Conservation (phyloP, 2,329 filamentous ascomycete species). For the Didymella arachidicola region DNA sequence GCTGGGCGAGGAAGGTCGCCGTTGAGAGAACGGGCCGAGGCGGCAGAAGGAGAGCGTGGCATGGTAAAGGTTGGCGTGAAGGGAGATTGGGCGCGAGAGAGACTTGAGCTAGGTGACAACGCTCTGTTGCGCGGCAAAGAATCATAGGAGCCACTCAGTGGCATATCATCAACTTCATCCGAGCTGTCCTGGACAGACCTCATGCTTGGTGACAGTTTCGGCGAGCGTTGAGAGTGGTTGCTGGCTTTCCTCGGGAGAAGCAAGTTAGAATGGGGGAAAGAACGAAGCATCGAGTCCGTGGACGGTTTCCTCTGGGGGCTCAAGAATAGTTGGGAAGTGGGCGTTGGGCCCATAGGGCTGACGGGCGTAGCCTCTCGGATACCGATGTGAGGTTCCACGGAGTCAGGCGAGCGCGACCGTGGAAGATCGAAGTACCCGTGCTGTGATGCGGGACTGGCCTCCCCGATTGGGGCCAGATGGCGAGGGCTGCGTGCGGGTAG, state of each 20-base stretch:
- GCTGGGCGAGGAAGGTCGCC: constrained; percentile 72
- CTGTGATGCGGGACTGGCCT: constrained; percentile 37
- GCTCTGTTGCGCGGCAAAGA: constrained; percentile 72
- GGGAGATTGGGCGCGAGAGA: constrained; percentile 68
- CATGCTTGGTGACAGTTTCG: constrained; percentile 54
- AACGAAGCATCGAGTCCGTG: constrained; percentile 43
- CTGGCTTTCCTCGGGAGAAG: constrained; percentile 53
- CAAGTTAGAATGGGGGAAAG: constrained; percentile 42
- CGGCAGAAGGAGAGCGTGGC: constrained; percentile 81
- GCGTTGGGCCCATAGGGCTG: constrained; percentile 46
- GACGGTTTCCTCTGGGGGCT: constrained; percentile 51
- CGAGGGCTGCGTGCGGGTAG: constrained; percentile 43
- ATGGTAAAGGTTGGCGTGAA: constrained; percentile 67
- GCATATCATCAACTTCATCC: constrained; percentile 74
- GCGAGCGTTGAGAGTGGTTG: constrained; percentile 43
- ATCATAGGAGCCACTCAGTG: constrained; percentile 66
- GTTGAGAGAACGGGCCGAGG: constrained; percentile 77
- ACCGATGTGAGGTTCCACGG: constrained; percentile 52
- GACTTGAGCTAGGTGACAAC: constrained; percentile 73
- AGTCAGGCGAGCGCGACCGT: constrained; percentile 56
- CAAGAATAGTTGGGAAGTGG: constrained; percentile 46
- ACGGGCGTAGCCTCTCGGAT: constrained; percentile 56
- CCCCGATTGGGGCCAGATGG: constrained; percentile 47
- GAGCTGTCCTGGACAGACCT: constrained; percentile 62
- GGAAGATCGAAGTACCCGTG: constrained; percentile 58